A percentile compares a stretch with the other conserved stretches of the same genome.
These are phyloP conservation scores for Neoconidiobolus thromboides DNA, from an alignment of 371 early-diverging fungal species.

Conservation along the genomic window DNA sequence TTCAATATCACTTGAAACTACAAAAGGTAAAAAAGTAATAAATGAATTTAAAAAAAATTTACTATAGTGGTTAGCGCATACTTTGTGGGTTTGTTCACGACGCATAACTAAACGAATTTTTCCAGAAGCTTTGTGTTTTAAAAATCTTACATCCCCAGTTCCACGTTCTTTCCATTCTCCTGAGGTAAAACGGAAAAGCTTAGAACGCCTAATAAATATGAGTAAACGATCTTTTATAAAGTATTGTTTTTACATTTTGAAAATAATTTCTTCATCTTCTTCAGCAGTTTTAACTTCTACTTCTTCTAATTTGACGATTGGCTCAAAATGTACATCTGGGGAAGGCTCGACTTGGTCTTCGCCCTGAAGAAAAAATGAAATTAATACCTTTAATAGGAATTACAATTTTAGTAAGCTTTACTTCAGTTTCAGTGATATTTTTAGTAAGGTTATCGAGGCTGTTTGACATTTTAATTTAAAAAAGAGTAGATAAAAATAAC, in stretches of 20 bases:
- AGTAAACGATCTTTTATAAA: background rate
- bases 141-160: constrained; percentile 86
- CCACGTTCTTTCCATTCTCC: constrained; percentile 98
- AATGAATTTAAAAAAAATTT: constrained; percentile 5
- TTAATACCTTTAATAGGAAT: too few species aligned
- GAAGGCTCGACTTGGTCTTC: constrained; percentile 43
- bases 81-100: constrained; percentile 91
- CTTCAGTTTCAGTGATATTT: too few species aligned
- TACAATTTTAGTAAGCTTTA: too few species aligned
- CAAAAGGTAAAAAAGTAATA: background rate
- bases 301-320: constrained; percentile 79
- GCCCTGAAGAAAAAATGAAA: too few species aligned
- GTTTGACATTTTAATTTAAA: too few species aligned
- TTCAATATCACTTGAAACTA: constrained; percentile 67
- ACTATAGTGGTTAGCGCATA: constrained; percentile 93
- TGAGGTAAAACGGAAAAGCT: constrained; percentile 91
- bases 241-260: constrained; percentile 67
- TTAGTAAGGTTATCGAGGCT: too few species aligned
- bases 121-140: constrained; percentile 71
- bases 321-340: constrained; percentile 89
- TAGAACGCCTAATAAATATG: constrained; percentile 60
- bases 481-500: too few species aligned
- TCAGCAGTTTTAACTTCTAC: constrained; percentile 86
- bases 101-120: constrained; percentile 92
- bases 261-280: constrained; percentile 81